Conservation (phyloP, 257 asterid genomes). For the Gynochthodes officinalis region DNA sequence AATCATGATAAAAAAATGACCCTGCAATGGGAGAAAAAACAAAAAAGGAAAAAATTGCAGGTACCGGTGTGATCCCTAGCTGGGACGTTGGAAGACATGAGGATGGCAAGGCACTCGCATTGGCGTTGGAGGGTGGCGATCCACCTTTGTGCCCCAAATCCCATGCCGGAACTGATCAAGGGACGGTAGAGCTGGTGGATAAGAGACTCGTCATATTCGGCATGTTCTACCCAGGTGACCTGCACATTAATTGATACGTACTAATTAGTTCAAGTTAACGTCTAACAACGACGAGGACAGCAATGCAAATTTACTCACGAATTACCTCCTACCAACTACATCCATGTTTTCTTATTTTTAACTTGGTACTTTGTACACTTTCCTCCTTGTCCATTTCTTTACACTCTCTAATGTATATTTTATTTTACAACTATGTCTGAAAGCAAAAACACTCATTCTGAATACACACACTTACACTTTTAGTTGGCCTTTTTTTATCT, state of each 20-base stretch:
- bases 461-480: too few relatives aligned
- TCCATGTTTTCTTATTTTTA: too few relatives aligned
- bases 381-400: too few relatives aligned
- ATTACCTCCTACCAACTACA: too few relatives aligned
- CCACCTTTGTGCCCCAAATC: conserved; percentile 90
- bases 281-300: background rate
- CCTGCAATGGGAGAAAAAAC: too few relatives aligned
- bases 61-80: conserved; percentile 59
- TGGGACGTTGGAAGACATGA: conserved; percentile 59
- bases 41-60: background rate
- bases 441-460: too few relatives aligned
- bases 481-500: too few relatives aligned
- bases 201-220: conserved; percentile 69
- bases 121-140: conserved; percentile 83
- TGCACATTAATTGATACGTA: conserved; percentile 17
- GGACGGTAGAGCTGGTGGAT: conserved; percentile 77
- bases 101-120: conserved; percentile 83
- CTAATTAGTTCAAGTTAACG: background rate
- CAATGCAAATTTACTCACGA: background rate
- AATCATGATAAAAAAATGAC: too few relatives aligned
- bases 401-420: too few relatives aligned
- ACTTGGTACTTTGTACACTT: too few relatives aligned
- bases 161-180: conserved; percentile 65
- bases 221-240: conserved; percentile 95
- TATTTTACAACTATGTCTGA: too few relatives aligned